Evolutionary conservation across 148 eudicot species (phyloP), one percentile per base, ranked within the genome.

Genomic region (Polygonum maritimum): DNA sequence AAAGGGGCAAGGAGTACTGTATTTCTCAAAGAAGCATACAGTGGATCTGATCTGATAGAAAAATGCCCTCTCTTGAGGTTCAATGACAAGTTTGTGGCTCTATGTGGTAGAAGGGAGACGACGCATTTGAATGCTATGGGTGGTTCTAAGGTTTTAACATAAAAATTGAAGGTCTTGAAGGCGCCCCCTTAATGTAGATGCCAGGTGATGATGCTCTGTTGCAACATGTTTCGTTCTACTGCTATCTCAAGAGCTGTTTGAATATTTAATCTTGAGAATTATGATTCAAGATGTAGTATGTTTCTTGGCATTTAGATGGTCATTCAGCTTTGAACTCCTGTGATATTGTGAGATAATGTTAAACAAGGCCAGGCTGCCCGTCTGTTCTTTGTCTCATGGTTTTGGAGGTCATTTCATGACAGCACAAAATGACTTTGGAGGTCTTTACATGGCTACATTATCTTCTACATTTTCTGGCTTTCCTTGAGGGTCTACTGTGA

Each of bases 1-100:
- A 94, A 92, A 82, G 98, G 97, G 45, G 87, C 82, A 48, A 83
- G 77, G 75, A 89, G 98, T 78, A 94, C 97, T 60, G 97, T 94
- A 14, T 81, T 92, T 47, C 87, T 94, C 38, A 94, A 94, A 84
- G 97, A 92, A 84, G 92, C 90, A 76, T 94, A 94, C 82, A 88
- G 88, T 80, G 98, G 97, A 33, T 82, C 96, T 31, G 80, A 80
- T 69, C 84, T 94, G 83, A 78, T 87, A 36, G 79, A 90, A 55
- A 90, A 87, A 78, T 92, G 96, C 78, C 97, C 98, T 62, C 77
- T 89, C 45, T 74, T 92, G 84, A 79, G 81, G 75, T 94, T 85
- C 78, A 81, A 90, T 79, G 96, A 91, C 36, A 87, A 92, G 76
- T 90, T 94, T 86, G 76, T 86, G 21, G 91, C 85, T 55, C 92